Evolutionary conservation across 1,139 yeast species (phyloP), one percentile per base, ranked within the genome.

Genomic region (Yamadazyma membranifaciens): DNA sequence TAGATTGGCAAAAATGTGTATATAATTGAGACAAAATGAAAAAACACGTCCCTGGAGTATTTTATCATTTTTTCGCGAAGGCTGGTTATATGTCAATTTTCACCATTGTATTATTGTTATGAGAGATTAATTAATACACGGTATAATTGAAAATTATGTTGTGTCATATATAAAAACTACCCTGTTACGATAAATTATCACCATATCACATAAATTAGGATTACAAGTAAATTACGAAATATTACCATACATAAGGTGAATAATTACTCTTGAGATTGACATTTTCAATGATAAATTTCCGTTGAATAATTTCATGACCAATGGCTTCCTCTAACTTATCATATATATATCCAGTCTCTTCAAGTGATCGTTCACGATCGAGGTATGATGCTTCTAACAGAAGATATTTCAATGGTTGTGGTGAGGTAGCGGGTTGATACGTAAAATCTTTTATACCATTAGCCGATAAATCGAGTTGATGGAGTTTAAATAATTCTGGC

Each of bases 311-410:
- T 28, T 40, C 39, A 9, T 56, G 48, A 0, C 61, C 60, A n/a
- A 65, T 45, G 6, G 56, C 52, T 1, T 16, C 13, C 35, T 62
- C 66, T 24, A 65, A 42, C 1, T 45, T 42, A n/a, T 49, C 49
- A 45, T 64, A 65, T 36, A 64, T 62, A 12, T 46, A 44, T 6
- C 43, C 47, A 6, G 52, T 44, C 26, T 49, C 36, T 33, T 48
- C 40, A 17, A 48, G 10, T 27, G 36, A 6, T 31, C 31, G 4
- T 13, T 36, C 20, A 34, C 26, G 33, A 17, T 38, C 29, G 43
- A 34, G n/a, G 13, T 31, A 20, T 10, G 11, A 13, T 22, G 13
- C 22, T 17, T 29, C 30, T 22, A 43, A 29, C 15, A 22, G 29
- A 7, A 38, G n/a, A 12, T 16, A 10, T 26, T 26, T 24, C 22